Evolutionary conservation across 2,329 filamentous ascomycete genomes (phyloP).

Genomic region (Dryadomyces sulphureus): DNA sequence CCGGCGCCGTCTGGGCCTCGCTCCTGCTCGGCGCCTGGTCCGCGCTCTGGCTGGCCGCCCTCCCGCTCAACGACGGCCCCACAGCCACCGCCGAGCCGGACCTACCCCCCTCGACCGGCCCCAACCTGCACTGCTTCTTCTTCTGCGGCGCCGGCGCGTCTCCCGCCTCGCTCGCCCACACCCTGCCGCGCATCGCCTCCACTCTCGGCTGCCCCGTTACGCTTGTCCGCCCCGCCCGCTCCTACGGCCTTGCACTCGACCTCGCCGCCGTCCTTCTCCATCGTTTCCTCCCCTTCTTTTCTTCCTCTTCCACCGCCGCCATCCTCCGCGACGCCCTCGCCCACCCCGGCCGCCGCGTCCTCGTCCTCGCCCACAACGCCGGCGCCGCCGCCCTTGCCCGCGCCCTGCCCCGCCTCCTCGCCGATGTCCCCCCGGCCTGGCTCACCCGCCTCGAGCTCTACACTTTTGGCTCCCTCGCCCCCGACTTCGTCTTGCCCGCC

Average conservation of each 20-base stretch:
- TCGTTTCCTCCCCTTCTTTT: slow-evolving; percentile 13
- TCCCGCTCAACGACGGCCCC: slow-evolving; percentile 16
- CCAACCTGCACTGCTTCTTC: slow-evolving; percentile 18
- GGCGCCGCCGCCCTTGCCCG: slow-evolving; percentile 22
- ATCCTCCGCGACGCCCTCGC: neutral
- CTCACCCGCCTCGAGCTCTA: slow-evolving; percentile 26
- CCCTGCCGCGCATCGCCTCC: slow-evolving; percentile 19
- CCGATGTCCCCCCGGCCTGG: slow-evolving; percentile 21
- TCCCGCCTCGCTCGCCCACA: slow-evolving; percentile 17
- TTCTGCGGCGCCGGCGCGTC: slow-evolving; percentile 19
- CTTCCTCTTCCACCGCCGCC: slow-evolving; percentile 18
- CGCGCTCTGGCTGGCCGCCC: slow-evolving; percentile 10
- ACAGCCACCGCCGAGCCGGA: neutral
- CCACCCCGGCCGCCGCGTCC: slow-evolving; percentile 14
- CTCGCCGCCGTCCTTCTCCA: slow-evolving; percentile 23
- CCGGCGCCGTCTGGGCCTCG: slow-evolving; percentile 16
- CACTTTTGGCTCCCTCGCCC: slow-evolving; percentile 25
- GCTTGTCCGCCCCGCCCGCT: slow-evolving; percentile 29
- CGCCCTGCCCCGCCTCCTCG: slow-evolving; percentile 21
- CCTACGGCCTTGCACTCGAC: slow-evolving; percentile 39
- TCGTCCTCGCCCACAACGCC: slow-evolving; percentile 25
- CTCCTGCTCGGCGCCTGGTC: slow-evolving; percentile 14
- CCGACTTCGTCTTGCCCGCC: slow-evolving; percentile 22
- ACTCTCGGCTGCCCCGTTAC: slow-evolving; percentile 27
- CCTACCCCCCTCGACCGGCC: neutral